Evolutionary conservation across 495 filamentous ascomycete species (phyloP), one percentile per base, ranked within the genome.

Genomic region (Penicillium paradoxum): DNA sequence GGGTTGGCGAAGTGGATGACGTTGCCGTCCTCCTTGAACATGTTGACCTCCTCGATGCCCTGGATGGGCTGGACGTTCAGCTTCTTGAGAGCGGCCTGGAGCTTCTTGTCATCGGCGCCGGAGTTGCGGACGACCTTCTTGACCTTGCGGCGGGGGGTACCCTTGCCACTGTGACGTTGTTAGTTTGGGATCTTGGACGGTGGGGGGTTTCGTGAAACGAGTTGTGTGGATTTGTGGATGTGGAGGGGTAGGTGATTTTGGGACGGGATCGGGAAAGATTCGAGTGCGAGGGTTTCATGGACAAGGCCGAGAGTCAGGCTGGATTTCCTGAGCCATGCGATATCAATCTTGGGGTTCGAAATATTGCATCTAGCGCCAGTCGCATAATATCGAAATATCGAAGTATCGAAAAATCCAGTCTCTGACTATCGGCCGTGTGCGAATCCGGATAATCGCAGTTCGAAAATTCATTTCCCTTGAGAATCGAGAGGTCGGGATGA

Each of bases 21-120:
- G 74, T 98, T 98, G 64, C 93, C 93, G 66, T 98, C 93, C 72
- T 88, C 86, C 84, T 97, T 98, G 85, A 97, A 97, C 95, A 97
- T 98, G 84, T 98, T 98, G 69, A 98, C 93, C 79, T 98, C 93
- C 83, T 98, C 93, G 63, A 98, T 97, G 51, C 86, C 89, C 80
- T 96, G 91, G 77, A 98, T 96, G 65, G 93, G 90, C 79, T 93
- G 90, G 48, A 91, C 89, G 74, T 90, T 93, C 73, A 96, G 83
- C 83, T 96, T 96, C 85, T 95, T 96, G 34, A 95, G 79, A 50
- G 90, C 78, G 37, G 87, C 82, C 78, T 98, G 93, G 32, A 98
- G 89, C 83, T 98, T 98, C 86, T 97, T 97, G 85, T 98, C 93
- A 71, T 98, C 93, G 67, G 85, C 89, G 71, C 84, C 87, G 58